Base-by-base conservation (phyloP, 192 early-diverging fungal genomes). In the Haplosporangium gracile region DNA sequence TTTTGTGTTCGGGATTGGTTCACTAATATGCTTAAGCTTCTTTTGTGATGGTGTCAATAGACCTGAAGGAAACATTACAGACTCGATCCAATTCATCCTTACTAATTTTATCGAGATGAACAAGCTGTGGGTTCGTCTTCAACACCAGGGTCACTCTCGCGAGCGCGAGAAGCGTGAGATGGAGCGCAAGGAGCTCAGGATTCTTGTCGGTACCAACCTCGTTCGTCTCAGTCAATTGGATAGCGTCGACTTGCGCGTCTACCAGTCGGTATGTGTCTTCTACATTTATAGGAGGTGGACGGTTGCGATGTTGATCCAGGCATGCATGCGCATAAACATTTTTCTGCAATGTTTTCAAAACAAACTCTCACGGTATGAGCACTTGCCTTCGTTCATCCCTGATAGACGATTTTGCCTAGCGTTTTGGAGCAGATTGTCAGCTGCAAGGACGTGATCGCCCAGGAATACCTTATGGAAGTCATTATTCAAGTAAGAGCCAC, bases 61-160 rank as follows among this genome's bases (percentile, higher is more conserved):
- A 29, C 92, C 95, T 6, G 94, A 95, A 80, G 98, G 97, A 74
- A 96, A 94, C 74, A 91, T 99, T 69, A 88, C 94, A 74, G 98
- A 99, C 88, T 97, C 98, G 5, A 98, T 98, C 78, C 93, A 96
- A 55, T 99, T 99, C 82, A 98, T 97, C 77, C 89, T 99, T 49
- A 97, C 96, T 63, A 99, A 99, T 83, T 99, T 99, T 91, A 96
- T 97, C 47, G 99, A 99, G 91, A 99, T 98, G 98, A 99, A 99
- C 91, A 99, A 99, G 90, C 92, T 99, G 24, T 99, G 99, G 99
- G 99, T 99, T 16, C 96, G 99, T 1, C 88, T 99, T 81, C 99
- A 99, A 89, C 96, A 98, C 89, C 97, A 98, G 87, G 99, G 99
- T 26, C 94, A 96, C 83, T 96, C 94, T 55, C 90, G 96, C 13